These are phyloP conservation scores for Alternaria gansuensis DNA, from an alignment of 2,329 filamentous ascomycete genomes.

Conservation along the genomic window DNA sequence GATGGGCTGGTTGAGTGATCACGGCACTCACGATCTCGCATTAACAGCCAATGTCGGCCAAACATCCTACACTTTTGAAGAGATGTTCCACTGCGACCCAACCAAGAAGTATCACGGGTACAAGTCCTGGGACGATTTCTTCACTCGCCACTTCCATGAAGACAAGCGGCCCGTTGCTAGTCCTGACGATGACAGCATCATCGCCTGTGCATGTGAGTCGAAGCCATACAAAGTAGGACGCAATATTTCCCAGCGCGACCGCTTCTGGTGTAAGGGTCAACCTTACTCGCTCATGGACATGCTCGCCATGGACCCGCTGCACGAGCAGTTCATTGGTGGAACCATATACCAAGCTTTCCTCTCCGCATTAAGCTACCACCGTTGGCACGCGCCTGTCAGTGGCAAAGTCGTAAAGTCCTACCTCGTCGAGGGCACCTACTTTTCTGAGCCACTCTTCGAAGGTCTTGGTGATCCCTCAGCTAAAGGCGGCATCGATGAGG, in stretches of 20 bases:
- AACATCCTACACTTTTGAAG: slow-evolving; percentile 60
- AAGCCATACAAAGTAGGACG: slow-evolving; percentile 63
- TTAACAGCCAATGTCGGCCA: slow-evolving; percentile 31
- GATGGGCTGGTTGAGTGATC: slow-evolving; percentile 55
- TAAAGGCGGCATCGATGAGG: slow-evolving; percentile 49
- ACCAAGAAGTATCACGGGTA: slow-evolving; percentile 65
- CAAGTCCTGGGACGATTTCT: slow-evolving; percentile 76
- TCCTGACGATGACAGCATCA: slow-evolving; percentile 63
- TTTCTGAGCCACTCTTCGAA: slow-evolving; percentile 67
- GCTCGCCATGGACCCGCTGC: slow-evolving; percentile 65
- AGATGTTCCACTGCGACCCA: slow-evolving; percentile 69
- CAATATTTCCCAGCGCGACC: slow-evolving; percentile 64
- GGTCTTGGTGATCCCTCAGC: slow-evolving; percentile 53
- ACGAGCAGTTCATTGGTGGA: slow-evolving; percentile 66
- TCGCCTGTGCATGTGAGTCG: slow-evolving; percentile 73
- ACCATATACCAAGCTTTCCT: slow-evolving; percentile 77
- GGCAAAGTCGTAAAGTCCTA: slow-evolving; percentile 68
- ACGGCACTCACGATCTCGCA: slow-evolving; percentile 49
- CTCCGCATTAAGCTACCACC: slow-evolving; percentile 72
- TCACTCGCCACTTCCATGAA: slow-evolving; percentile 67
- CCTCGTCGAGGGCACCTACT: slow-evolving; percentile 72
- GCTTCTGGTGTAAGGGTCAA: slow-evolving; percentile 75
- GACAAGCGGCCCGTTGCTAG: slow-evolving; percentile 66
- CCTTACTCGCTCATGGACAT: slow-evolving; percentile 73
- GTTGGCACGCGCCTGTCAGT: slow-evolving; percentile 75